Conservation (phyloP, 352 stramenopile genomes). For the Globisporangium cederbergense region DNA sequence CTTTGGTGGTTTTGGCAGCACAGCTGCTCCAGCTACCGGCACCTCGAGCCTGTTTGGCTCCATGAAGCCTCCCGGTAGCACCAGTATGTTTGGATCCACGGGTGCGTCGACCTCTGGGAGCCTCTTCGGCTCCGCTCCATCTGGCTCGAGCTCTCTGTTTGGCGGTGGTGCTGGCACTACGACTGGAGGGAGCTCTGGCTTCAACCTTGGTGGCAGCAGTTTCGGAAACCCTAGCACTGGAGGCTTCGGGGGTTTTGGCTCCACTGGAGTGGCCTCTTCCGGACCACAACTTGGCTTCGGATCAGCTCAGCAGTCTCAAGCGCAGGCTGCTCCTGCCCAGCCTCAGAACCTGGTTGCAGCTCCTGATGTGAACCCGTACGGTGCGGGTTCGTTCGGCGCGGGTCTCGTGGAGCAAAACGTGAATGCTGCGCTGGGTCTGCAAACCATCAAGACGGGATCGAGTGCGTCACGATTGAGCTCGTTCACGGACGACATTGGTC, state of each 20-base stretch:
- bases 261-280: conserved; percentile 6
- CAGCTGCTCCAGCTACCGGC: conserved; percentile 21
- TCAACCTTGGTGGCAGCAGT: conserved; percentile 34
- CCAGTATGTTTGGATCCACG: conserved; percentile 37
- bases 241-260: conserved; percentile 51
- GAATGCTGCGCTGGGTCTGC: conserved; percentile 50
- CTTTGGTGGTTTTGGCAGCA: conserved; percentile 39
- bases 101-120: conserved; percentile 20
- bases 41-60: conserved; percentile 41
- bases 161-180: conserved; percentile 24
- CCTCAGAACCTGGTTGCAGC: conserved; percentile 40
- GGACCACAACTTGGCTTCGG: conserved; percentile 19
- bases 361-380: conserved; percentile 61
- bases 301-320: conserved; percentile 38
- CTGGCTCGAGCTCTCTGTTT: conserved; percentile 40
- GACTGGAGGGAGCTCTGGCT: conserved; percentile 31
- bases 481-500: conserved; percentile 68
- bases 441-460: conserved; percentile 51
- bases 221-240: conserved; percentile 33
- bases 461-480: conserved; percentile 45
- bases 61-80: conserved; percentile 29
- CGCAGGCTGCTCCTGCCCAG: conserved; percentile 47
- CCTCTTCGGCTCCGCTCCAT: conserved; percentile 32
- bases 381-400: conserved; percentile 51
- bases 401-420: conserved; percentile 63